phyloP scores from a whole-genome alignment of 176 grass and related monocot genomes.

The Neostapfia colusana region DNA sequence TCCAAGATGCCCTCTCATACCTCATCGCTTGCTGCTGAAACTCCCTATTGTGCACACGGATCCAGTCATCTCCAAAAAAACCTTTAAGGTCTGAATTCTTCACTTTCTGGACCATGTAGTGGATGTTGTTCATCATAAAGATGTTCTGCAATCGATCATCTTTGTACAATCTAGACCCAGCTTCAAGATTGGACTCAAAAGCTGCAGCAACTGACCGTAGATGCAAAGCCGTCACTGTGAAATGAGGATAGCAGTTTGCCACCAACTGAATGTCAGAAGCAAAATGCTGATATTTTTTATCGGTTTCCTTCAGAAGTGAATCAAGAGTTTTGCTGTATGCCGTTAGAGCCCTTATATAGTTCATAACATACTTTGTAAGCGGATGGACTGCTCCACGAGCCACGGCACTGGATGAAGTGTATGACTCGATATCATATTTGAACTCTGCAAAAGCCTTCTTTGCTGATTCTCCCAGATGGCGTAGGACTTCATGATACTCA shows the following conservation, averaged over 20 bases:
- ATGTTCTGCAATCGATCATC: slow-evolving; percentile 65
- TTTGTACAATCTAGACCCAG: slow-evolving; percentile 57
- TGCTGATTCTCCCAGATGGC: slow-evolving; percentile 62
- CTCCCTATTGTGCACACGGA: slow-evolving; percentile 67
- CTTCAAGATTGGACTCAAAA: slow-evolving; percentile 80
- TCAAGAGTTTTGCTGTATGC: slow-evolving; percentile 78
- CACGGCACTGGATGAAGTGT: slow-evolving; percentile 60
- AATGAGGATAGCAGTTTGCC: slow-evolving; percentile 31
- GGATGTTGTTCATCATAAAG: slow-evolving; percentile 95
- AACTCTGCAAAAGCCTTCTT: slow-evolving; percentile 61
- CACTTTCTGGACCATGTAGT: slow-evolving; percentile 96
- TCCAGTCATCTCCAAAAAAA: slow-evolving; percentile 89
- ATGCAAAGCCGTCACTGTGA: slow-evolving; percentile 44
- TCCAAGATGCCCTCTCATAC: slow-evolving; percentile 84
- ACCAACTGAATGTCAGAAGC: slow-evolving; percentile 36
- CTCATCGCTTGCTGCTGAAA: slow-evolving; percentile 67
- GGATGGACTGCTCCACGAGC: slow-evolving; percentile 69
- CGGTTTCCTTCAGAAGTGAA: slow-evolving; percentile 58
- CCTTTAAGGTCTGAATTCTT: slow-evolving; percentile 75
- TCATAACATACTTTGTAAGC: slow-evolving; percentile 94
- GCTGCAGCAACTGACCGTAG: slow-evolving; percentile 45
- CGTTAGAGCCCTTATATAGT: slow-evolving; percentile 76
- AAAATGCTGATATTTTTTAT: slow-evolving; percentile 40
- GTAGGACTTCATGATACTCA: slow-evolving; percentile 77
- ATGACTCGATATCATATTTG: slow-evolving; percentile 64